A percentile compares a stretch with the other conserved stretches of the same genome.
Conservation (phyloP, 208 protist genomes). For the Trypanosomatidae sp. region DNA sequence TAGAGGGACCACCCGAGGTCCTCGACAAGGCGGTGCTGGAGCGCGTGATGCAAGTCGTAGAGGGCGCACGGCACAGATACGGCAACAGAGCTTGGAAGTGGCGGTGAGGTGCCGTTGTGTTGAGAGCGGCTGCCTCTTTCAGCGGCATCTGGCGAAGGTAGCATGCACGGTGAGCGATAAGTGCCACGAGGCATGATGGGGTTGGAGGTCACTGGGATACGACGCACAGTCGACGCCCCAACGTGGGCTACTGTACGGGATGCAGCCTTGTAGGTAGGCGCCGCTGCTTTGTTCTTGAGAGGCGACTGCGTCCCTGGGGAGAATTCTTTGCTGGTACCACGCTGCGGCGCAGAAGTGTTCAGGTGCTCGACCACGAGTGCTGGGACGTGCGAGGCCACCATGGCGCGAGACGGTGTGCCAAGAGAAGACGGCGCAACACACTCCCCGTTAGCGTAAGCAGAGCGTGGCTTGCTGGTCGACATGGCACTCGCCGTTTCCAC, state of each 20-base stretch:
- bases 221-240: neutral
- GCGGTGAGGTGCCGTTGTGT: neutral
- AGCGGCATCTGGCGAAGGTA: neutral
- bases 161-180: neutral
- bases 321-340: neutral
- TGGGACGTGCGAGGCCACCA: neutral
- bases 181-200: neutral
- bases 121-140: neutral
- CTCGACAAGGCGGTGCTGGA: conserved; percentile 23
- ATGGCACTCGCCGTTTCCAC: neutral
- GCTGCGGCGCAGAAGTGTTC: neutral
- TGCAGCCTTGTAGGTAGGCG: neutral
- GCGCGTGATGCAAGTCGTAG: conserved; percentile 23
- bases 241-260: neutral
- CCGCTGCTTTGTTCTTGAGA: neutral
- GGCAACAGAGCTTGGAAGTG: conserved; percentile 5
- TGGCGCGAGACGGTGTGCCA: neutral
- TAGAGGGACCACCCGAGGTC: conserved; percentile 26
- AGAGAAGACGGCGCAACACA: neutral
- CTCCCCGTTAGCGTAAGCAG: neutral
- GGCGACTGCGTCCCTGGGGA: neutral
- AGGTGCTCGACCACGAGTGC: neutral
- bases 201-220: neutral
- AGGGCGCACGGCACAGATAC: conserved; percentile 17
- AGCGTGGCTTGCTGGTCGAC: neutral